Base-by-base conservation (phyloP, 495 filamentous ascomycete genomes). In the Tuber magnatum region DNA sequence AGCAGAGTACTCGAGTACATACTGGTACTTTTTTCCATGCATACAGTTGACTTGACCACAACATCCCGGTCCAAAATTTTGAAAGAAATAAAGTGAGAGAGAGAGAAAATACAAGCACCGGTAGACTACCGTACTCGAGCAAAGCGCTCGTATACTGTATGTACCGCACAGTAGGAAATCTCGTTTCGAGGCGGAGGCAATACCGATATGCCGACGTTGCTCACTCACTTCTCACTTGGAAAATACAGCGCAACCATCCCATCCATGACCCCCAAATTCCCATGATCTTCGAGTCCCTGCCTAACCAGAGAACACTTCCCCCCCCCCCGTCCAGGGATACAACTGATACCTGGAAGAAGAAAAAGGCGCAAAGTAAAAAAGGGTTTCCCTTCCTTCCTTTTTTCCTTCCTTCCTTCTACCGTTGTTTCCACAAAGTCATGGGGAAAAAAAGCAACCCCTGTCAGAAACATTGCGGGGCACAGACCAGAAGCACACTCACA, bases 381-480 rank as follows among this genome's bases (percentile, higher is more conserved):
- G 18, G 1, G 22, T 46, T 22, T 46, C 44, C 44, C 44, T 46
- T 46, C n/a, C 51, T 14, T 61, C 16, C 16, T 12, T n/a, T 10
- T 56, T 61, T 61, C 28, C 51, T n/a, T n/a, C n/a, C n/a, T n/a
- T n/a, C n/a, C n/a, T n/a, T n/a, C n/a, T n/a, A 61, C 7, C 9
- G 12, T 32, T n/a, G 12, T 61, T 32, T 32, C 51, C n/a, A 61
- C 51, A 61, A 24, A 4, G 20, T 8, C 0, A 10, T 9, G 9
- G 10, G 12, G 3, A 51, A 61, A 61, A 61, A 61, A 61, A 61
- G n/a, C n/a, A 61, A 61, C 12, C 51, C 51, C 51, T n/a, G n/a
- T 61, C 51, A 61, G 51, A 16, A 61, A 61, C 51, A 61, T 32
- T 61, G 51, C 51, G 51, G 51, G 51, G 51, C 51, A n/a, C 51